Conservation (phyloP, 192 early-diverging fungal species). For the Backusella macrospora region DNA sequence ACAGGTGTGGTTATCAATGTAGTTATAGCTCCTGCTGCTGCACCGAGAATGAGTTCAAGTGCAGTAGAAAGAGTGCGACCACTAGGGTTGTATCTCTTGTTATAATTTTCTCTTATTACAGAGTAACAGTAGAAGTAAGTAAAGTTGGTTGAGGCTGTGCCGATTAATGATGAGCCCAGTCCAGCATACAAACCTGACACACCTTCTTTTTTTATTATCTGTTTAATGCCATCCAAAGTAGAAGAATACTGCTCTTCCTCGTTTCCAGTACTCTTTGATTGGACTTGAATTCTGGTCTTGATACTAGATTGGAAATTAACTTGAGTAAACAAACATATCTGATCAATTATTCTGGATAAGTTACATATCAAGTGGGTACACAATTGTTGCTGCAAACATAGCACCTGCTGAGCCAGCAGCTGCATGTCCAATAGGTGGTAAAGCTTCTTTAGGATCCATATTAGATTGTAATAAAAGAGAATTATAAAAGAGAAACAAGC, state of each 20-base stretch:
- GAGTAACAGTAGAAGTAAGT: constrained; percentile 88
- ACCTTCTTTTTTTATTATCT: constrained; percentile 86
- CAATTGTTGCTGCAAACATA: constrained; percentile 85
- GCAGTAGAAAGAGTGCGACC: constrained; percentile 72
- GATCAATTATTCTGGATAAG: constrained; percentile 20
- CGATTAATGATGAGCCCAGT: constrained; percentile 79
- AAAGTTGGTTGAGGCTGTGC: constrained; percentile 77
- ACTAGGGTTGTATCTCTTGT: constrained; percentile 40
- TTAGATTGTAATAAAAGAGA: neutral
- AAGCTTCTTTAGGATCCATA: constrained; percentile 29
- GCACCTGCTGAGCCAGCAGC: constrained; percentile 90
- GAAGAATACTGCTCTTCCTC: constrained; percentile 58
- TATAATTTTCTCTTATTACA: constrained; percentile 67
- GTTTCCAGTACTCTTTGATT: constrained; percentile 54
- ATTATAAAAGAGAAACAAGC: neutral
- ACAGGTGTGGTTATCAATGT: constrained; percentile 92
- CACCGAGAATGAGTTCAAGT: constrained; percentile 88
- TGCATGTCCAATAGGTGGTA: constrained; percentile 91
- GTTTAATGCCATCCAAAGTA: constrained; percentile 76
- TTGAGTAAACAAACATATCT: neutral
- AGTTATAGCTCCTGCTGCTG: constrained; percentile 84
- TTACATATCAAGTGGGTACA: constrained; percentile 97
- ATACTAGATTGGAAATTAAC: constrained; percentile 49
- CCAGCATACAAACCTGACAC: constrained; percentile 87
- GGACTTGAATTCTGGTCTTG: constrained; percentile 98